Evolutionary conservation across 805 yeast species (phyloP), one percentile per base, ranked within the genome.

Genomic region (Pichia kluyveri): DNA sequence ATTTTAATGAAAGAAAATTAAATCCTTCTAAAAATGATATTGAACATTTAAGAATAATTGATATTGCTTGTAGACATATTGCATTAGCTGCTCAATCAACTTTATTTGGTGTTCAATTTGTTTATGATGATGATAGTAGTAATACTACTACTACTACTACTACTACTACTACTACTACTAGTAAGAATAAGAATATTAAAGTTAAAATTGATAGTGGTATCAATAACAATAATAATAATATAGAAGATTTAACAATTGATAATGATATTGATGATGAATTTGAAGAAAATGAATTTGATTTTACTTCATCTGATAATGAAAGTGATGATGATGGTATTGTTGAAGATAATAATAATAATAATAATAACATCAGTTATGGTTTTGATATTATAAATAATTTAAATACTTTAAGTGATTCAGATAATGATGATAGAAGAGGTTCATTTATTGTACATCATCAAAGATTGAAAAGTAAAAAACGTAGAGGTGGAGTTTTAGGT

Each of bases 41-140:
- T 42, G 88, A 82, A 56, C 90, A 85, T 59, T 72, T 78, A 56
- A 72, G 81, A 51, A 71, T 83, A 42, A 86, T 83, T 23, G 85
- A 80, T 59, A 75, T 81, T 56, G 93, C 95, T 1, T 86, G 95
- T 59, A 79, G 91, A 47, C 90, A 85, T 62, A 81, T 86, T 58
- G 89, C 91, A 1, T 69, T 82, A 40, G 93, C 93, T 32, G 95
- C 93, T 2, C 42, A 58, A 14, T 59, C 67, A 1, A 61, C 65
- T 0, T 8, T 48, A 9, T 50, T 47, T 14, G 55, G 51, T 11
- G 32, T 50, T 12, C 34, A 39, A 10, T 40, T 49, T n/a, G n/a
- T 45, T 19, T 36, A 32, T 37, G 23, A 42, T 23, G 44, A n/a
- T 15, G 15, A 39, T 6, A 10, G 3, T 30, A 3, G 26, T 27